A percentile compares a stretch with the other conserved stretches of the same genome.
These are phyloP conservation scores for Ormosia emarginata DNA, from an alignment of 306 rosid species.

Conservation along the genomic window DNA sequence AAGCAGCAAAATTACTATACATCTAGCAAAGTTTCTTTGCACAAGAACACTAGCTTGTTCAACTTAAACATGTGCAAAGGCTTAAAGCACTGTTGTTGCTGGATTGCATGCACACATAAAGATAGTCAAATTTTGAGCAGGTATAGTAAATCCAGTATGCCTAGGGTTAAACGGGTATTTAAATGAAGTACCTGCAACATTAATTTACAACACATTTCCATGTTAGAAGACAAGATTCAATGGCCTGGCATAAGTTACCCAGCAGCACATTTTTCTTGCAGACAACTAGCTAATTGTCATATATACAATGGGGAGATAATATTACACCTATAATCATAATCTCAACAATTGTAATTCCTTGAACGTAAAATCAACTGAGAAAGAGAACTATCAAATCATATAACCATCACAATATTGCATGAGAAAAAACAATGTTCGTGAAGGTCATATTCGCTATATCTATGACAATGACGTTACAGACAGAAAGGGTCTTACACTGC, in stretches of 20 bases:
- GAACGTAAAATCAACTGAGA: constrained; percentile 5
- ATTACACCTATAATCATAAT: constrained; percentile 23
- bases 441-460: constrained; percentile 41
- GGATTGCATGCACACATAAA: too few species aligned
- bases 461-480: constrained; percentile 33
- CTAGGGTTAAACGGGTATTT: too few species aligned
- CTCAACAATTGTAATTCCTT: constrained; percentile 16
- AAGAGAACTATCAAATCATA: constrained; percentile 5
- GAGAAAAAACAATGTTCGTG: constrained; percentile 31
- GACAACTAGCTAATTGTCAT: constrained; percentile 9
- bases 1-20: too few species aligned
- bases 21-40: too few species aligned
- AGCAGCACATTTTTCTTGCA: constrained; percentile 12
- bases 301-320: constrained; percentile 24
- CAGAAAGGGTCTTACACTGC: constrained; percentile 29
- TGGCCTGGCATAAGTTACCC: constrained; percentile 2
- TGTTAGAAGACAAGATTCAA: not conserved
- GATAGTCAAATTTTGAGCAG: too few species aligned
- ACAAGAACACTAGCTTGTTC: too few species aligned
- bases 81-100: too few species aligned
- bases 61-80: too few species aligned
- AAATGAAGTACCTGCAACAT: not conserved
- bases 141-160: too few species aligned
- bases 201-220: constrained; percentile 16
- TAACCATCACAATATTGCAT: constrained; percentile 44